phyloP scores from a whole-genome alignment of 106 monocot genomes.

The Dioscorea zingiberensis region DNA sequence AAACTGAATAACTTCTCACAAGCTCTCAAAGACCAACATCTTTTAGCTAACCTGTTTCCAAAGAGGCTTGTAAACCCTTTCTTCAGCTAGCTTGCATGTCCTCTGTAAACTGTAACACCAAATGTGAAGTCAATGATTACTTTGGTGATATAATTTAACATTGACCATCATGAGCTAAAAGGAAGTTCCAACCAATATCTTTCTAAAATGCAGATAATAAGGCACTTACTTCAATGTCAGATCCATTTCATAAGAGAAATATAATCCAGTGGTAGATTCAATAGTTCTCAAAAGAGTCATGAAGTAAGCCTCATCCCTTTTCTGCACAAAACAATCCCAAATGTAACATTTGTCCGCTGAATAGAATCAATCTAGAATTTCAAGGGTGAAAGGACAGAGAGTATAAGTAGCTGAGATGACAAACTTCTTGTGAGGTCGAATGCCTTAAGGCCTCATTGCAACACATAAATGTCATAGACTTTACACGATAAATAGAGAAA shows the following conservation, averaged over 20 bases:
- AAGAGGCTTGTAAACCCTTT: constrained; percentile 55
- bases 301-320: constrained; percentile 89
- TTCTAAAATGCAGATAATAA: background rate
- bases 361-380: too few relatives aligned
- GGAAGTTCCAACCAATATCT: too few relatives aligned
- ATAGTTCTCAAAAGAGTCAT: constrained; percentile 73
- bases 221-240: constrained; percentile 77
- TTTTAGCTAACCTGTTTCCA: constrained; percentile 80
- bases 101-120: constrained; percentile 66
- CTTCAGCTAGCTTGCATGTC: constrained; percentile 47
- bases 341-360: background rate
- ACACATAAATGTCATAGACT: constrained; percentile 68
- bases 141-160: too few relatives aligned
- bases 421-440: constrained; percentile 75
- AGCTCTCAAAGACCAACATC: background rate
- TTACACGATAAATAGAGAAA: constrained; percentile 51
- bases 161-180: too few relatives aligned
- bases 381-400: too few relatives aligned
- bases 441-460: constrained; percentile 59
- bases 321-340: constrained; percentile 36
- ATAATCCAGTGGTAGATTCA: constrained; percentile 80
- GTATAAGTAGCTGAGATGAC: background rate
- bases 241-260: constrained; percentile 86
- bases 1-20: background rate
- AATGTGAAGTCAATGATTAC: background rate